Base-by-base conservation (phyloP, 2,329 filamentous ascomycete species). In the Neopestalotiopsis clavispora region DNA sequence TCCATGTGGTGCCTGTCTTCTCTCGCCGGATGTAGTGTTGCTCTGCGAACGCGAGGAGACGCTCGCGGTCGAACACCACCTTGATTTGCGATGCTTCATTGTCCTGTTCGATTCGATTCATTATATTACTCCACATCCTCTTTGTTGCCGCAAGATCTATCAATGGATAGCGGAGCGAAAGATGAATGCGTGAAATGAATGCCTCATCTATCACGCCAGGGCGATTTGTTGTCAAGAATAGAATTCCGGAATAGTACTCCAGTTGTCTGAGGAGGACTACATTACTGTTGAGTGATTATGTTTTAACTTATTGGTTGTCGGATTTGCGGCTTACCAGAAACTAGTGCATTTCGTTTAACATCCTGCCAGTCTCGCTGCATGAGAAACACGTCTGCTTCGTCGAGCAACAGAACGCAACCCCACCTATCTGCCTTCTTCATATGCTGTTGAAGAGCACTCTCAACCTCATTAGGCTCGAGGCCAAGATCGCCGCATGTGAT, bases 401-500 rank as follows among this genome's bases (percentile, higher is more conserved):
- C 75, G 58, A 77, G 71, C 10, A 79, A 73, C 3, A 80, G 72
- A 28, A 80, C 76, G 2, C 76, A 77, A 23, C 76, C 78, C 79
- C 84, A 84, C 14, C 78, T 78, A 0, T 78, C 73, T 14, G 82
- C 81, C 49, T 84, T 78, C 68, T 83, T 78, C 52, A 84, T 75
- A 42, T 82, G 67, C 13, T 69, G 59, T 17, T 64, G 40, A 4
- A 74, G 67, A 1, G 69, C 70, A 1, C 66, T 23, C 67, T 80
- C 78, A 1, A 79, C 72, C 5, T 73, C 71, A 1, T 64, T 20
- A 3, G 77, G 64, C 3, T 69, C 64, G 28, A 72, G 73, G 1
- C 78, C 78, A 1, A 80, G 70, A 40, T 79, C 77, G 23, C 77
- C 77, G 1, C 74, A 71, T 14, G 71, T 72, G 17, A 81, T 74